These are phyloP conservation scores for Aspergillus funiculosus DNA, from an alignment of 495 filamentous ascomycete species.

Conservation along the genomic window DNA sequence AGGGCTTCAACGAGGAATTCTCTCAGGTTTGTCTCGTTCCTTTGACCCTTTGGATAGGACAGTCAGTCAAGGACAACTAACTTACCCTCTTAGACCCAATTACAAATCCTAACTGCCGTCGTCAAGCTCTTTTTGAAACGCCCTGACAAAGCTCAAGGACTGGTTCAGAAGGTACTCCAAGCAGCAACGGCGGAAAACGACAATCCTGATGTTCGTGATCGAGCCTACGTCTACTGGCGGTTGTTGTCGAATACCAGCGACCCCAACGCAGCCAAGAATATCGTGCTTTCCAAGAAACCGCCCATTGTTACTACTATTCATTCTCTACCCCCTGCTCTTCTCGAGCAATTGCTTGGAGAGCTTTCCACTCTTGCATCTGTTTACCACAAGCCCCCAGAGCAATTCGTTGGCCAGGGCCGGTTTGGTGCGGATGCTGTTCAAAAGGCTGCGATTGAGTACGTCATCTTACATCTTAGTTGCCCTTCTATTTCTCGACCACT, in stretches of 20 bases:
- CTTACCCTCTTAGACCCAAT: constrained; percentile 58
- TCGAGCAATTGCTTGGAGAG: constrained; percentile 81
- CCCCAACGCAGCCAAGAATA: constrained; percentile 75
- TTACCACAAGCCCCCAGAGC: constrained; percentile 97
- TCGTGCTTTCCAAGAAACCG: constrained; percentile 90
- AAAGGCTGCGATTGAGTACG: constrained; percentile 82
- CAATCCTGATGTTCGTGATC: constrained; percentile 93
- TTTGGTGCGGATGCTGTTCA: constrained; percentile 94
- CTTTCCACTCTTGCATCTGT: constrained; percentile 96
- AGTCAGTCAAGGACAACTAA: too few species aligned
- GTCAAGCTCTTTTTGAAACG: constrained; percentile 97
- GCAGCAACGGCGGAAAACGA: constrained; percentile 89
- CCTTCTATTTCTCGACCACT: background rate
- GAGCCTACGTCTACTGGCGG: constrained; percentile 98
- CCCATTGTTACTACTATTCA: constrained; percentile 90
- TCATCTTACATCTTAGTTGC: constrained; percentile 13
- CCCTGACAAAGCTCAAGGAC: constrained; percentile 82
- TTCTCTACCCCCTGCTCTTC: constrained; percentile 71
- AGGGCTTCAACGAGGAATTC: constrained; percentile 89
- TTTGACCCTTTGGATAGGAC: background rate
- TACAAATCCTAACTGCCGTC: constrained; percentile 93
- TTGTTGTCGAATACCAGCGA: constrained; percentile 80
- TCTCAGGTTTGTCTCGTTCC: constrained; percentile 54
- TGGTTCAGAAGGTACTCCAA: constrained; percentile 92
- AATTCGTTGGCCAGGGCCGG: constrained; percentile 90